Conservation (phyloP, 305 asterid species). For the Rubia peregrina region DNA sequence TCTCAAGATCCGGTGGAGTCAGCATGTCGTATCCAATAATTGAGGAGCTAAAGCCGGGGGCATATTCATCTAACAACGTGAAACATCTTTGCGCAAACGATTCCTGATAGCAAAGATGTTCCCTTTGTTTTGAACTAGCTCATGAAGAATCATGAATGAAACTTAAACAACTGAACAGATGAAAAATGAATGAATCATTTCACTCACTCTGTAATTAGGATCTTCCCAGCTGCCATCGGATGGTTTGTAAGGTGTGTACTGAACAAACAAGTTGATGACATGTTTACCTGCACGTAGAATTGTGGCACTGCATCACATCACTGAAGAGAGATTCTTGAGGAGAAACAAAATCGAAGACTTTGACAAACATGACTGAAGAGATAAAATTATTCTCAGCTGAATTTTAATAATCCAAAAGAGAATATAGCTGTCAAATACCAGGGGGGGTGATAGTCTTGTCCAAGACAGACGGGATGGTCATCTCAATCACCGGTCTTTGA, state of each 20-base stretch:
- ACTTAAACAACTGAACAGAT: conserved; percentile 12
- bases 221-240: conserved; percentile 89
- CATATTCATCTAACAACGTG: conserved; percentile 68
- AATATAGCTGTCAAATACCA: conserved; percentile 32
- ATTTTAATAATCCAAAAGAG: not conserved
- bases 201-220: conserved; percentile 72
- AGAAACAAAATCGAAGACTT: not conserved
- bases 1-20: conserved; percentile 94
- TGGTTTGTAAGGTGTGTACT: conserved; percentile 94
- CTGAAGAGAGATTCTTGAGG: conserved; percentile 1
- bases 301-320: not conserved
- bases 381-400: not conserved
- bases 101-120: conserved; percentile 35
- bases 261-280: conserved; percentile 79
- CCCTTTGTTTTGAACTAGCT: not conserved
- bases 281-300: conserved; percentile 61
- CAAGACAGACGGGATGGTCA: conserved; percentile 90
- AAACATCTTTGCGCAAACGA: conserved; percentile 82
- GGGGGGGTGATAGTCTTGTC: conserved; percentile 86
- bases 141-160: not conserved
- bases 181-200: conserved; percentile 11
- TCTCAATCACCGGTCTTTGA: conserved; percentile 78
- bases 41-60: conserved; percentile 83
- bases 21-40: conserved; percentile 86
- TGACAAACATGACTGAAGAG: not conserved